phyloP scores from a whole-genome alignment of 2,329 filamentous ascomycete species.

The Fusarium sp. region DNA sequence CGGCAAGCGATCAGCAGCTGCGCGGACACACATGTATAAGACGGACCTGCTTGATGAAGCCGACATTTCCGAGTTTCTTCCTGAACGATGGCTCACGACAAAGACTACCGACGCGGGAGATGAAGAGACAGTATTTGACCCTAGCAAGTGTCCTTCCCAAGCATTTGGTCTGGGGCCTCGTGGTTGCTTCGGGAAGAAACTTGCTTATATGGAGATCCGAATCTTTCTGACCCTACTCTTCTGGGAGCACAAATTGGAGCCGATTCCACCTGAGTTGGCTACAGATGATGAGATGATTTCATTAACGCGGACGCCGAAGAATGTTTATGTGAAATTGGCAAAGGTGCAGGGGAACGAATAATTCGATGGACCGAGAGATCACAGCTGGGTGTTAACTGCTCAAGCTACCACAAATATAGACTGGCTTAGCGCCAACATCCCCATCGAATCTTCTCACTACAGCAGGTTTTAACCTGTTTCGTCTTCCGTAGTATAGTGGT shows the following conservation, averaged over 20 bases:
- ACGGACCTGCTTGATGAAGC: constrained; percentile 42
- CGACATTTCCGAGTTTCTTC: constrained; percentile 49
- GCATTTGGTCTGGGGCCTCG: constrained; percentile 40
- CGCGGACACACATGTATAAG: constrained; percentile 1
- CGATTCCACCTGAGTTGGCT: constrained; percentile 7
- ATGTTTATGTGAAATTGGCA: constrained; percentile 21
- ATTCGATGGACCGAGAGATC: too few species aligned
- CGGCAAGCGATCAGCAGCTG: constrained; percentile 21
- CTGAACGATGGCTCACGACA: constrained; percentile 55
- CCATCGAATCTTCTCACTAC: too few species aligned
- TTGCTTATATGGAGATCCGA: constrained; percentile 35
- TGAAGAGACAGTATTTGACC: constrained; percentile 30
- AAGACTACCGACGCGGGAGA: neutral
- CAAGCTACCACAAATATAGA: too few species aligned
- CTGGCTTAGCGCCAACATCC: too few species aligned
- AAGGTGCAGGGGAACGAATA: neutral
- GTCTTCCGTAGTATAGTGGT: too few species aligned
- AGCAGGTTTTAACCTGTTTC: too few species aligned
- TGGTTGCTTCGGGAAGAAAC: constrained; percentile 39
- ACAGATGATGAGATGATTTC: constrained; percentile 23
- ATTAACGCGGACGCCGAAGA: constrained; percentile 26
- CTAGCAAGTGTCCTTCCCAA: constrained; percentile 25
- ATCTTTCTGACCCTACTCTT: constrained; percentile 26
- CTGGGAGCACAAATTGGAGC: constrained; percentile 22
- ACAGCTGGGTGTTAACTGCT: too few species aligned